phyloP scores from a whole-genome alignment of 2,329 filamentous ascomycete genomes.

The Blastomyces parvus region DNA sequence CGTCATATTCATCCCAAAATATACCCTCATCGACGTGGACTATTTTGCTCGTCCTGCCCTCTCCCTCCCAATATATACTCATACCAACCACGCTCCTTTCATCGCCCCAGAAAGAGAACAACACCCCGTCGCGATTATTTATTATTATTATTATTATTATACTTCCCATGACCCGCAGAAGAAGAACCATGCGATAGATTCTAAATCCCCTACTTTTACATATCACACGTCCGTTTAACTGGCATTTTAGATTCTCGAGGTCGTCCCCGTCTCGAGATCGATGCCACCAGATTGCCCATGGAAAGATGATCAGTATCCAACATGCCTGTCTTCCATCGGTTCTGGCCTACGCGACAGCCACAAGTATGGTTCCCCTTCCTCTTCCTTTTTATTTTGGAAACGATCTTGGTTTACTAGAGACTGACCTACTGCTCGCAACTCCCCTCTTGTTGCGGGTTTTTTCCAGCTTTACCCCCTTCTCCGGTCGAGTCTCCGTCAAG shows the following conservation, averaged over 20 bases:
- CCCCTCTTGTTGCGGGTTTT: constrained; percentile 3
- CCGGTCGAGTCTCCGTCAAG: constrained; percentile 24
- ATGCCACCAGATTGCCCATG: constrained; percentile 26
- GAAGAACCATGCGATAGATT: constrained; percentile 33
- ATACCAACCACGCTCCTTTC: neutral
- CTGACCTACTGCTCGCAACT: constrained; percentile 2
- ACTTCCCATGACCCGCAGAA: constrained; percentile 12
- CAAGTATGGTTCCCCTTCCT: constrained; percentile 24
- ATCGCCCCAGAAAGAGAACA: neutral
- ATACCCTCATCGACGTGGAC: neutral
- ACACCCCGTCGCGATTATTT: constrained; percentile 7
- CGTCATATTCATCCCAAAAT: neutral
- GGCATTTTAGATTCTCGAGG: constrained; percentile 30
- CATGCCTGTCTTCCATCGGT: constrained; percentile 27
- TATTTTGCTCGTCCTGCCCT: neutral
- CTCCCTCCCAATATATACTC: neutral
- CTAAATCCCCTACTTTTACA: constrained; percentile 12
- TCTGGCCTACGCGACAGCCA: constrained; percentile 25
- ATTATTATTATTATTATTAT: constrained; percentile 8
- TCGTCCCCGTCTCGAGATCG: constrained; percentile 22
- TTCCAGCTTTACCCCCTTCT: constrained; percentile 25
- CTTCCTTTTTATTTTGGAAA: constrained; percentile 8
- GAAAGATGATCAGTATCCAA: constrained; percentile 36
- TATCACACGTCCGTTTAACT: constrained; percentile 21
- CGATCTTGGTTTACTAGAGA: neutral